A percentile compares a stretch with the other conserved stretches of the same genome.
phyloP scores from a whole-genome alignment of 768 basidiomycete species.

The Erythrobasidium yunnanense region DNA sequence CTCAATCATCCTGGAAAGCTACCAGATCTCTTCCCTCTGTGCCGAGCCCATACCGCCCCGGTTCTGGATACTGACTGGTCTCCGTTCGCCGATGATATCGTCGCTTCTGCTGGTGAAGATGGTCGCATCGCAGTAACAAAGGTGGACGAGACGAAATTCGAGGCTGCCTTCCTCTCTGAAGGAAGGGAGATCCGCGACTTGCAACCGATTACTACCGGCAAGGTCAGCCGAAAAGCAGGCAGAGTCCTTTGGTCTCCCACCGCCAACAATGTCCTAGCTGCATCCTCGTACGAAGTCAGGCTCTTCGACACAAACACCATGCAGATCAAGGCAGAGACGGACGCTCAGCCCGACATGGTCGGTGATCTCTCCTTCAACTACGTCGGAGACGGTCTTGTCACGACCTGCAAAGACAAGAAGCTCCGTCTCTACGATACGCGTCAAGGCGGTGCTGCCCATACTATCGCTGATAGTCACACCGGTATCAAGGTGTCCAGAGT shows the following conservation, averaged over 20 bases:
- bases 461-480: conserved; percentile 71
- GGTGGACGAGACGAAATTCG: conserved; percentile 60
- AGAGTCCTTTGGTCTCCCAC: conserved; percentile 91
- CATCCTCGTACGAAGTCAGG: conserved; percentile 67
- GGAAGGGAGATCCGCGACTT: conserved; percentile 81
- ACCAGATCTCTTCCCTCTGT: conserved; percentile 83
- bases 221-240: conserved; percentile 66
- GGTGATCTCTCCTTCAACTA: conserved; percentile 73
- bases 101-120: conserved; percentile 88
- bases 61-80: conserved; percentile 90
- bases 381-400: conserved; percentile 68
- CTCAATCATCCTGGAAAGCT: conserved; percentile 51
- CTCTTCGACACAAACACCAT: conserved; percentile 79
- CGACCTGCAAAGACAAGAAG: conserved; percentile 87
- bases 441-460: conserved; percentile 65
- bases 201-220: conserved; percentile 67
- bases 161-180: conserved; percentile 55
- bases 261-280: conserved; percentile 70
- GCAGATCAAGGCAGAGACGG: conserved; percentile 49
- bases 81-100: conserved; percentile 78
- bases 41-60: conserved; percentile 54
- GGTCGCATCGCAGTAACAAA: conserved; percentile 89
- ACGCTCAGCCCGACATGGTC: conserved; percentile 75
- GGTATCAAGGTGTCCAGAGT: conserved; percentile 76
- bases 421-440: conserved; percentile 85